Percentiles rank a stretch among this genome's conserved stretches.
These are phyloP conservation scores for Colletotrichum phormii DNA, from an alignment of 2,329 filamentous ascomycete genomes.

Conservation along the genomic window DNA sequence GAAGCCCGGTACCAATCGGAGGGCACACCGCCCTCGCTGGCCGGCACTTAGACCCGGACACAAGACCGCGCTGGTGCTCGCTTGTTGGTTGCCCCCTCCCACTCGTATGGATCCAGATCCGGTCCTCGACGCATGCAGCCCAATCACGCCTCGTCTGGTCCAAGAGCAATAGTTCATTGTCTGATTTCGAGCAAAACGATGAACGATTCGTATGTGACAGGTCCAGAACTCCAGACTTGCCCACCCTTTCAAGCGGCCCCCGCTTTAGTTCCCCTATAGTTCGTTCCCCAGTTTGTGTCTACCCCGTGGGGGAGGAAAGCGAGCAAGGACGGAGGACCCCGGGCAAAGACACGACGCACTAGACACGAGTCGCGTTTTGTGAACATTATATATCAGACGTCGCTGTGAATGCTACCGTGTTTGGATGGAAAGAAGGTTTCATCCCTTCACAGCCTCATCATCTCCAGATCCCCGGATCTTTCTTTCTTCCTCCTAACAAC, in stretches of 20 bases:
- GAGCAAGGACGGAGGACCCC: neutral
- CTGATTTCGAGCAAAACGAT: neutral
- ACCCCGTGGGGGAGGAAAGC: neutral
- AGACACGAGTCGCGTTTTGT: neutral
- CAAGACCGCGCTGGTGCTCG: conserved; percentile 8
- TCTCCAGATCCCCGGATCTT: neutral
- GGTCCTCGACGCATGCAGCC: conserved; percentile 1
- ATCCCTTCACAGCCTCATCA: neutral
- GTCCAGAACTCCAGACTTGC: neutral
- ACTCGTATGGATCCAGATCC: conserved; percentile 5
- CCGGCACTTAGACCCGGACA: conserved; percentile 3
- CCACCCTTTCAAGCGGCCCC: neutral
- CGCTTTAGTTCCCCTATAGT: neutral
- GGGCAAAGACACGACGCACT: neutral
- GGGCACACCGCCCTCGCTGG: neutral
- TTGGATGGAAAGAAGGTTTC: neutral
- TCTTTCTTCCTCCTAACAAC: neutral
- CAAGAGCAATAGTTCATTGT: neutral
- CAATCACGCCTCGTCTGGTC: conserved; percentile 16
- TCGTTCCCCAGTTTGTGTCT: neutral
- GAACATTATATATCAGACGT: neutral
- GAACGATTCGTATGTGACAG: neutral
- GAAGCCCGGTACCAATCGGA: conserved; percentile 22
- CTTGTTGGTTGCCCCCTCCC: neutral
- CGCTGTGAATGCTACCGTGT: neutral